These are phyloP conservation scores for Choiromyces venosus DNA, from an alignment of 495 filamentous ascomycete species.

Conservation along the genomic window DNA sequence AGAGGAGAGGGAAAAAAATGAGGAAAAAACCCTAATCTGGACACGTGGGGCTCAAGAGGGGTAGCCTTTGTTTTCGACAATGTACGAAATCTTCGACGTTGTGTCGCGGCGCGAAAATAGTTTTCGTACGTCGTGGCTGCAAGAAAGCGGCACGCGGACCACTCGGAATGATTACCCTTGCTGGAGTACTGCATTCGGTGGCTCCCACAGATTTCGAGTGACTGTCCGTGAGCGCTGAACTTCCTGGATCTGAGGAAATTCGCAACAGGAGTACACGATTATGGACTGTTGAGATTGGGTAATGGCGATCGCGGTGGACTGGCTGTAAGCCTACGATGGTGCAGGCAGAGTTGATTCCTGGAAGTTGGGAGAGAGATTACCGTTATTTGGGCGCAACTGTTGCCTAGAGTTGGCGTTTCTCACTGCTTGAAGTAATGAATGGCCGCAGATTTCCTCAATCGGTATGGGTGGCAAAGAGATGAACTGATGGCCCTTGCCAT, in stretches of 20 bases:
- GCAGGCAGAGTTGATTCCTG: neutral
- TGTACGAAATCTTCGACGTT: neutral
- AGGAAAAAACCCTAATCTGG: neutral
- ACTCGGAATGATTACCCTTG: too few species aligned
- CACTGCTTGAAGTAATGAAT: neutral
- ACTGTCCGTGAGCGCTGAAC: too few species aligned
- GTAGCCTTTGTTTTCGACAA: neutral
- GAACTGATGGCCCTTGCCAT: neutral
- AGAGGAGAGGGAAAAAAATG: neutral
- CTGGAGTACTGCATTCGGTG: too few species aligned
- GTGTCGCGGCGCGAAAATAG: neutral
- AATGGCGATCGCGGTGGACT: neutral
- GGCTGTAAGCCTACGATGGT: neutral
- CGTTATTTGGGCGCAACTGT: neutral
- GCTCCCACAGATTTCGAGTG: too few species aligned
- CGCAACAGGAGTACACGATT: too few species aligned
- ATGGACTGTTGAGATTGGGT: neutral
- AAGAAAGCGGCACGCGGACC: too few species aligned
- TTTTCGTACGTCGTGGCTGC: neutral
- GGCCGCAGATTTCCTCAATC: neutral
- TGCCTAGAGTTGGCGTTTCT: neutral
- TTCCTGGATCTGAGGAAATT: too few species aligned
- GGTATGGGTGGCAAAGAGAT: neutral
- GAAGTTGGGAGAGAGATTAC: neutral
- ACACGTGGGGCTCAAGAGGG: neutral